phyloP scores from a whole-genome alignment of 2,329 filamentous ascomycete species.

The Fusarium torulosum region DNA sequence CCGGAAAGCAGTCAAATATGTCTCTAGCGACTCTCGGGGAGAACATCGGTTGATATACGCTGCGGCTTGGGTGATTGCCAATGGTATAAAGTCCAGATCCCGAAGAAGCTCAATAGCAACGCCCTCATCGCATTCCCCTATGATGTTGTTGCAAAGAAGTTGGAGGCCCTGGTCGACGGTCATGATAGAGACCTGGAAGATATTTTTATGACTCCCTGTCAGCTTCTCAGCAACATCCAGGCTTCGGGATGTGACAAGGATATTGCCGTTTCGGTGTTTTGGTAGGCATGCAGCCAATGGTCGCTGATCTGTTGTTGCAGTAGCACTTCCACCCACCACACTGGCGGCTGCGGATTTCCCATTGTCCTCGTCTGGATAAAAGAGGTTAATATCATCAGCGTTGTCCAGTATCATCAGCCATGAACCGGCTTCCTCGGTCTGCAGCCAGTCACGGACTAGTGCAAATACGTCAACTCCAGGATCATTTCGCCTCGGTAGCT shows the following conservation, averaged over 20 bases:
- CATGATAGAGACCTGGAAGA: slow-evolving; percentile 31
- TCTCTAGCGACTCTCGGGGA: slow-evolving; percentile 40
- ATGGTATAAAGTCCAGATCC: slow-evolving; percentile 47
- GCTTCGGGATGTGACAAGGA: slow-evolving; percentile 40
- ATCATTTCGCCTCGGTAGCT: slow-evolving; percentile 50
- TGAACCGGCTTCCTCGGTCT: slow-evolving; percentile 36
- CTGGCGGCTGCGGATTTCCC: too few relatives aligned
- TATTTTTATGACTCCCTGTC: slow-evolving; percentile 12
- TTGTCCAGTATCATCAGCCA: slow-evolving; percentile 46
- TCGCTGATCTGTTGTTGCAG: background rate
- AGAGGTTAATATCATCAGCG: slow-evolving; percentile 28
- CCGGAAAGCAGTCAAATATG: slow-evolving; percentile 51
- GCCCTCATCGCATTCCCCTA: background rate
- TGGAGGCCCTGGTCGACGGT: slow-evolving; percentile 12
- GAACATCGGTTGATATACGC: slow-evolving; percentile 46
- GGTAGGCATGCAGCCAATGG: slow-evolving; percentile 31
- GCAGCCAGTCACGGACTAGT: slow-evolving; percentile 49
- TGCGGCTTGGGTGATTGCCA: slow-evolving; percentile 50
- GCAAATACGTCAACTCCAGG: slow-evolving; percentile 50
- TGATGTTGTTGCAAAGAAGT: slow-evolving; percentile 37
- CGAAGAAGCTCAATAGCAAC: slow-evolving; percentile 27
- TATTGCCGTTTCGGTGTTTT: slow-evolving; percentile 12
- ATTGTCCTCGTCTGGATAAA: slow-evolving; percentile 1
- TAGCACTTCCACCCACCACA: background rate
- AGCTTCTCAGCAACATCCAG: slow-evolving; percentile 27